Base-by-base conservation (phyloP, 2,329 filamentous ascomycete genomes). In the Ophiostoma sp. region DNA sequence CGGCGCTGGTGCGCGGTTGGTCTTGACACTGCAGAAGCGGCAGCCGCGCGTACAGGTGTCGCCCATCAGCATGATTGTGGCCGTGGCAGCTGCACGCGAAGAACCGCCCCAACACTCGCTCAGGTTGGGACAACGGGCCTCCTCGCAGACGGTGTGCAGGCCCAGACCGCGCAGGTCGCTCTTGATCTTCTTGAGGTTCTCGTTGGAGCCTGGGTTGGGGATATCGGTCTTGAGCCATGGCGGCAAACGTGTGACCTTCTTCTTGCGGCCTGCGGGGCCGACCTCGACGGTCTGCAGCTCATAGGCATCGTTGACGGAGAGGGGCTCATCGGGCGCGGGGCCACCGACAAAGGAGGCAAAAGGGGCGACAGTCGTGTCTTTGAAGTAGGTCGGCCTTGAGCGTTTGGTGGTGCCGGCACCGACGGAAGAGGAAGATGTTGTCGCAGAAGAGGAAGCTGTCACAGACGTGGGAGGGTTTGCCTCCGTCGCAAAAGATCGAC, bases 21-120 rank as follows among this genome's bases (percentile, higher is more conserved):
- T 99, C 87, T 98, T 98, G 70, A 99, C 96, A 77, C 92, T 94
- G 87, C 96, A 99, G 86, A 99, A 99, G 71, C 96, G 90, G 83
- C 96, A 99, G 22, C 95, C 96, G 74, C 96, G 89, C 22, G 96
- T 99, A 83, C 96, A 99, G 9, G 95, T 98, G 82, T 99, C 96
- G 76, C 96, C 96, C 95, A 98, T 98, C 66, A 99, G 85, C 96
- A 99, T 99, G 82, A 99, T 98, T 12, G 96, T 99, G 2, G 96
- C 96, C 42, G 96, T 99, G 4, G 96, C 96, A 33, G 94, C 92
- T 77, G 90, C 91, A 85, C 97, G 97, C 81, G 92, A 90, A 80
- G 87, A 90, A 45, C 96, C 96, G 75, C 96, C 96, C 96, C 96
- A 99, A 85, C 96, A 99, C 81, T 98, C 95, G 76, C 92, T 94